phyloP scores from a whole-genome alignment of 495 filamentous ascomycete genomes.

The Aspergillus panamensis region DNA sequence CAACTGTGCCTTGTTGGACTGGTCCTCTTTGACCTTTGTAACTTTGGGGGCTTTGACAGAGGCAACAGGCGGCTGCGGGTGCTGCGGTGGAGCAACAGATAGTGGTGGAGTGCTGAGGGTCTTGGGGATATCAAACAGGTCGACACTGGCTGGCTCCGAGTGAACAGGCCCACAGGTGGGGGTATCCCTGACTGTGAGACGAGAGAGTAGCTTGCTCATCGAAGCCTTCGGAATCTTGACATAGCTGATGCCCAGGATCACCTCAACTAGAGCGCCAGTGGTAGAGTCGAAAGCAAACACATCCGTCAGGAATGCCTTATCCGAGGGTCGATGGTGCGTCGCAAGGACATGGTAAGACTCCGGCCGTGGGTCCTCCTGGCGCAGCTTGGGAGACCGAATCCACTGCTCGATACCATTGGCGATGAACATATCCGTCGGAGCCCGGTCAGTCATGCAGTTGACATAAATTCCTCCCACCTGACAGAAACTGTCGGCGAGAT shows the following conservation, averaged over 20 bases:
- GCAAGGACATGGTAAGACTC: slow-evolving; percentile 15
- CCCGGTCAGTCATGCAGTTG: not conserved
- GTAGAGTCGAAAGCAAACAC: slow-evolving; percentile 25
- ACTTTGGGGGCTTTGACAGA: not conserved
- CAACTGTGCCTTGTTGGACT: not conserved
- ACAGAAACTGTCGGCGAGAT: not conserved
- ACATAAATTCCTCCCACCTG: not conserved
- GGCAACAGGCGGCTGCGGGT: not conserved
- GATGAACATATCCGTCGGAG: not conserved
- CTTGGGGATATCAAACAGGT: not conserved
- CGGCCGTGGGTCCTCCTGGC: not conserved
- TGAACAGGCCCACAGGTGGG: not conserved
- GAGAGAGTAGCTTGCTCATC: not conserved
- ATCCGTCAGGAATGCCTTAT: slow-evolving; percentile 18
- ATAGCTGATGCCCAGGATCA: slow-evolving; percentile 42
- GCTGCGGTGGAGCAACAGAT: not conserved
- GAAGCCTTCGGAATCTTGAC: not conserved
- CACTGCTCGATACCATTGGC: not conserved
- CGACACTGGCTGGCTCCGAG: not conserved
- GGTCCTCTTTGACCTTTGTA: not conserved
- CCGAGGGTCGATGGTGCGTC: slow-evolving; percentile 6
- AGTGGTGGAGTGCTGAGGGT: not conserved
- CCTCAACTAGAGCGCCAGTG: slow-evolving; percentile 25
- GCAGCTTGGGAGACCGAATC: not conserved
- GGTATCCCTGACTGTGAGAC: not conserved